Evolutionary conservation across 2,329 filamentous ascomycete genomes (phyloP), one percentile per base, ranked within the genome.

Genomic region (Phialocephala subalpina): DNA sequence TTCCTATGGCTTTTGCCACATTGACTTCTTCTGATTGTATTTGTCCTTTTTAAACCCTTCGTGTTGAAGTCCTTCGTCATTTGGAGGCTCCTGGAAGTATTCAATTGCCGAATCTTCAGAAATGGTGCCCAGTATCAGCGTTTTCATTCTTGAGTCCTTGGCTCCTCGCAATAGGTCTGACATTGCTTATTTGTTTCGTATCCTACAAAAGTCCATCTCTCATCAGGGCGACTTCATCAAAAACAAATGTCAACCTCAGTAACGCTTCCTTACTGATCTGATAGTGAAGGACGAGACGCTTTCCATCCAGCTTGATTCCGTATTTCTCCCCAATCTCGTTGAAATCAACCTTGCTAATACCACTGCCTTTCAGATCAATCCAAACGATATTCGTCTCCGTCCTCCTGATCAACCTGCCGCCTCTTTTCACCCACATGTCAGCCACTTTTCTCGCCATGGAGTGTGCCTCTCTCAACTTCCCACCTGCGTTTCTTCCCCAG

Each of bases 311-410:
- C 69, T 80, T 83, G 59, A 92, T 70, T 0, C 89, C 89, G 60
- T 86, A 82, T 70, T 85, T 82, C 67, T 84, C 78, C 1, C 83
- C 88, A 38, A 86, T 77, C 62, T 82, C 80, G 14, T 85, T 82
- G 67, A 89, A 85, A 47, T 84, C 80, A 57, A 85, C 82, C 8
- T 77, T 76, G 3, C 81, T 79, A 33, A 90, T 77, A 0, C 84
- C 84, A 20, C 83, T 83, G 4, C 80, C 80, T 40, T 85, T 82
- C 14, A 92, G 78, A 76, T 92, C 87, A 66, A 92, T 74, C 89
- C 89, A 92, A 7, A 91, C 87, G 88, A 92, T 92, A 73, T 92
- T 92, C 18, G 90, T 92, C 75, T 92, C 62, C 85, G 81, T 22
- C 80, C 77, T 62, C 89, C 76, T 76, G 85, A 85, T 1, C 89